phyloP scores from a whole-genome alignment of 371 early-diverging fungal species.

The Mucor mucedo region DNA sequence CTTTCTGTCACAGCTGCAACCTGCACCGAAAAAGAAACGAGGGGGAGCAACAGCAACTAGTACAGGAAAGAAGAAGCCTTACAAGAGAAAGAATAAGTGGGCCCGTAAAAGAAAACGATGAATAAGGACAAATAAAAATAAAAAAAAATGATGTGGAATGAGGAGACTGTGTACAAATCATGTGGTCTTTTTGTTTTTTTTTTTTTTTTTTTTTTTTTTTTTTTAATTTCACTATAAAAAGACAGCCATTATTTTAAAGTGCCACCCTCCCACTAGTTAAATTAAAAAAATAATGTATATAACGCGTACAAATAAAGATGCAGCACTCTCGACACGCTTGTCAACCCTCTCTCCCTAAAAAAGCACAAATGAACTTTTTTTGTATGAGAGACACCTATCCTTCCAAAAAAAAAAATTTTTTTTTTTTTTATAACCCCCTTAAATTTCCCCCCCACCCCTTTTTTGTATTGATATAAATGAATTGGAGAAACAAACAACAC shows the following conservation, averaged over 20 bases:
- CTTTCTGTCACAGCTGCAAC: slow-evolving; percentile 13
- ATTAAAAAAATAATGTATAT: background rate
- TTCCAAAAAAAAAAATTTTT: background rate
- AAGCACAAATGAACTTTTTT: background rate
- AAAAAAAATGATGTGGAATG: slow-evolving; percentile 1
- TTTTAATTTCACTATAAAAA: no score
- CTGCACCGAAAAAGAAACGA: background rate
- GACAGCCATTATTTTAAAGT: no score
- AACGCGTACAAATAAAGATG: no score
- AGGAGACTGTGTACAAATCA: background rate
- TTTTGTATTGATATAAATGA: background rate
- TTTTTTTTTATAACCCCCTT: slow-evolving; percentile 2
- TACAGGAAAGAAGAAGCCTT: background rate
- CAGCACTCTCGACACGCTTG: no score
- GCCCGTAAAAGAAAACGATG: background rate
- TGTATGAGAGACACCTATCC: background rate
- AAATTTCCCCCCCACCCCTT: slow-evolving; percentile 1
- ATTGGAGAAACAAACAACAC: background rate
- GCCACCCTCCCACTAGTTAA: no score
- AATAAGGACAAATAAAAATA: slow-evolving; percentile 3
- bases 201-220: no score
- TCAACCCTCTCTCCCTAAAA: background rate
- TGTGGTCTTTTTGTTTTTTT: no score
- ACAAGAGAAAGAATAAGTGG: background rate
- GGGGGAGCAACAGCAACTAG: background rate